These are phyloP conservation scores for Dendryphion nanum DNA, from an alignment of 2,329 filamentous ascomycete genomes.

Conservation along the genomic window DNA sequence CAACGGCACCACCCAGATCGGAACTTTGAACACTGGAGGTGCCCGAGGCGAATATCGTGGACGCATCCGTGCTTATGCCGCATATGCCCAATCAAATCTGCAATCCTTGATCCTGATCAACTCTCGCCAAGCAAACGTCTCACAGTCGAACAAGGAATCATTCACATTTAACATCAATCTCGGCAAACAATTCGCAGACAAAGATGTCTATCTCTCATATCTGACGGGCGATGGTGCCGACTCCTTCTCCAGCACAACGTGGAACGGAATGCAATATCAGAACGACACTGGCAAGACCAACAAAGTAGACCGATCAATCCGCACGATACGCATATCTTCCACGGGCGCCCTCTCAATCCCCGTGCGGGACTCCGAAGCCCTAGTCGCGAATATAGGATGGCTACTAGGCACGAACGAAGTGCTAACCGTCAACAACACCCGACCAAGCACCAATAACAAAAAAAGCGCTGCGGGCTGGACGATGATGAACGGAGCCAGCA, in stretches of 20 bases:
- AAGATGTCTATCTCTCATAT: slow-evolving; percentile 48
- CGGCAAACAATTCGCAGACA: slow-evolving; percentile 38
- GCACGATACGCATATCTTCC: slow-evolving; percentile 23
- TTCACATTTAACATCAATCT: slow-evolving; percentile 45
- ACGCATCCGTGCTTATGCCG: slow-evolving; percentile 45
- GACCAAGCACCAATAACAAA: slow-evolving; percentile 16
- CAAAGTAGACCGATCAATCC: slow-evolving; percentile 30
- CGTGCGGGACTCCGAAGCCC: slow-evolving; percentile 47
- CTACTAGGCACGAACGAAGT: slow-evolving; percentile 30
- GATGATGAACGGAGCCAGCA: slow-evolving; percentile 1
- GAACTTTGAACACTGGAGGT: slow-evolving; percentile 28
- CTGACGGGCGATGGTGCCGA: slow-evolving; percentile 49
- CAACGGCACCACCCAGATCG: slow-evolving; percentile 47
- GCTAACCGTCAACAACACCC: slow-evolving; percentile 14
- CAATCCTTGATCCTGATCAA: slow-evolving; percentile 49
- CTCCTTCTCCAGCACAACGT: slow-evolving; percentile 43
- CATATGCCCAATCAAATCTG: slow-evolving; percentile 46
- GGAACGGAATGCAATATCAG: slow-evolving; percentile 49
- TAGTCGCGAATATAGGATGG: slow-evolving; percentile 47
- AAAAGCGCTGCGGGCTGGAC: slow-evolving; percentile 13
- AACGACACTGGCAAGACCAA: slow-evolving; percentile 43
- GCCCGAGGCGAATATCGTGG: slow-evolving; percentile 39
- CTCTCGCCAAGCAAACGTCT: slow-evolving; percentile 43
- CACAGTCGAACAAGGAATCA: slow-evolving; percentile 36
- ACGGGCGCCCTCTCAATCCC: slow-evolving; percentile 23